Conservation (phyloP, 768 basidiomycete genomes). For the Favolaschia claudopus region DNA sequence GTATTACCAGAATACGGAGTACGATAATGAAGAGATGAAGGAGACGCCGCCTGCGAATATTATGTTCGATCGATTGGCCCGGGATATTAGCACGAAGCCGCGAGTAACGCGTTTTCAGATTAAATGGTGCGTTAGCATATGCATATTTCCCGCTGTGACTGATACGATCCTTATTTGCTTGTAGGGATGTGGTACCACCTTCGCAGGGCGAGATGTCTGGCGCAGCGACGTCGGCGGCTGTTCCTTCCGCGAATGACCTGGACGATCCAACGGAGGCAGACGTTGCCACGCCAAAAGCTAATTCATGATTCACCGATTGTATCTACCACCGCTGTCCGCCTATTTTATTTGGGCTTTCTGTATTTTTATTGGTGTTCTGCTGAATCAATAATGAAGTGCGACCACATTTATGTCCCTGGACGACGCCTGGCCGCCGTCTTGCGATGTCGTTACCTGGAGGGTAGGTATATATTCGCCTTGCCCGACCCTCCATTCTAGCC, state of each 20-base stretch:
- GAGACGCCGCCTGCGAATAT: constrained; percentile 72
- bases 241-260: constrained; percentile 76
- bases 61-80: constrained; percentile 78
- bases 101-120: constrained; percentile 94
- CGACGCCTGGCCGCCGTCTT: too few relatives aligned
- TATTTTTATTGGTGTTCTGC: constrained; percentile 24
- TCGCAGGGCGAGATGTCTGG: constrained; percentile 56
- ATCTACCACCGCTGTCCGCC: background rate
- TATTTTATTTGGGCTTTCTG: constrained; percentile 6
- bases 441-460: too few relatives aligned
- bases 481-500: too few relatives aligned
- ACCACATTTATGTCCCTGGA: too few relatives aligned
- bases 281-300: background rate
- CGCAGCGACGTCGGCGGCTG: constrained; percentile 74
- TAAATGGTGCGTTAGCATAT: constrained; percentile 66
- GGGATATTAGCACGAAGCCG: constrained; percentile 91
- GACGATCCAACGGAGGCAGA: constrained; percentile 41
- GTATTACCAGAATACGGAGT: constrained; percentile 99
- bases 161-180: background rate
- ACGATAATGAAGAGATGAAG: constrained; percentile 94
- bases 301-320: background rate
- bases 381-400: too few relatives aligned
- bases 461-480: too few relatives aligned
- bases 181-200: constrained; percentile 71
- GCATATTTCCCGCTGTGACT: background rate